phyloP scores from a whole-genome alignment of 2,329 filamentous ascomycete genomes.

The Fusarium penzigii region DNA sequence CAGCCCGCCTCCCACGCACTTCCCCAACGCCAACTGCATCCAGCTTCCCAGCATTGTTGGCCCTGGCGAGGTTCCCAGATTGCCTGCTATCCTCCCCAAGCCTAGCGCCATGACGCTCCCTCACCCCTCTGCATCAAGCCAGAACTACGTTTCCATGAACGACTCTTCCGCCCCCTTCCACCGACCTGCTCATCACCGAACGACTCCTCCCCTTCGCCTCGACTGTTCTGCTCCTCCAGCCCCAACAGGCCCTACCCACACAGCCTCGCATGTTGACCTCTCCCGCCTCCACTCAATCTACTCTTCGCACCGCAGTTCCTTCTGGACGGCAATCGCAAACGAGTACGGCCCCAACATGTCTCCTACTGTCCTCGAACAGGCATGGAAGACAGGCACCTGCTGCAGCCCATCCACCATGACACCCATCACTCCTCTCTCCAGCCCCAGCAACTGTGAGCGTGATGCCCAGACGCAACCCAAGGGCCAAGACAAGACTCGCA shows the following conservation, averaged over 20 bases:
- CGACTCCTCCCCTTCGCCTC: conserved; percentile 54
- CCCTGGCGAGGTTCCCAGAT: conserved; percentile 46
- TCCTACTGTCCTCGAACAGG: conserved; percentile 66
- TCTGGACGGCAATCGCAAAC: conserved; percentile 71
- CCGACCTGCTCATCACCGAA: conserved; percentile 37
- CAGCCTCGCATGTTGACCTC: conserved; percentile 57
- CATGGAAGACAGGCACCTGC: conserved; percentile 59
- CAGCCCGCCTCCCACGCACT: conserved; percentile 45
- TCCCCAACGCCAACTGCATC: conserved; percentile 39
- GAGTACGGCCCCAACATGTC: conserved; percentile 69
- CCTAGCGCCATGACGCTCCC: conserved; percentile 54
- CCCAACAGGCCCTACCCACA: conserved; percentile 34
- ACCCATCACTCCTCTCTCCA: conserved; percentile 56
- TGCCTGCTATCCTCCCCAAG: conserved; percentile 67
- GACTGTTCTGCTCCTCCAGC: conserved; percentile 55
- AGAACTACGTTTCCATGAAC: conserved; percentile 43
- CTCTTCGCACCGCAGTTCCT: conserved; percentile 66
- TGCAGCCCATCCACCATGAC: conserved; percentile 42
- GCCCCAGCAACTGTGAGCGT: conserved; percentile 49
- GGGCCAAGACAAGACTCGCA: conserved; percentile 57
- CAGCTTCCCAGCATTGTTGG: conserved; percentile 54
- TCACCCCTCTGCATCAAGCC: conserved; percentile 37
- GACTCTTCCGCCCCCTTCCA: conserved; percentile 44
- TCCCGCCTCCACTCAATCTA: conserved; percentile 70
- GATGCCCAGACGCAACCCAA: conserved; percentile 39